Conservation (phyloP, 257 asterid genomes). For the Eucommia ulmoides region DNA sequence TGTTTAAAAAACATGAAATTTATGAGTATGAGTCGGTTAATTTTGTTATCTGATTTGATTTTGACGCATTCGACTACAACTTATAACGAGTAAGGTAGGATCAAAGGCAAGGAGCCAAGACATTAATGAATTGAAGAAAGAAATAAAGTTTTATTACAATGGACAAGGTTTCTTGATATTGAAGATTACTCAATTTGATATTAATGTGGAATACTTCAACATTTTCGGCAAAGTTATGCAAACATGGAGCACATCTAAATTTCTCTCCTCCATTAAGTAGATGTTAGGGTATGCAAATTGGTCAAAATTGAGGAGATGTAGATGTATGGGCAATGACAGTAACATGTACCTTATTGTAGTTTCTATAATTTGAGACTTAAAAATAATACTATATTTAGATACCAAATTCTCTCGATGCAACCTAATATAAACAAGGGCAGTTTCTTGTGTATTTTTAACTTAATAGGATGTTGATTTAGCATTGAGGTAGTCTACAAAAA, state of each 20-base stretch:
- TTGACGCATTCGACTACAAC: slow-evolving; percentile 19
- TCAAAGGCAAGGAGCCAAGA: slow-evolving; percentile 32
- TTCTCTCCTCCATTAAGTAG: neutral
- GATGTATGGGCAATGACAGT: no score
- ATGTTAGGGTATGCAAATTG: neutral
- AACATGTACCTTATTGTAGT: no score
- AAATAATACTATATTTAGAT: no score
- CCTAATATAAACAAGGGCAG: neutral
- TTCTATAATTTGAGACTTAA: no score
- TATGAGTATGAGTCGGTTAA: neutral
- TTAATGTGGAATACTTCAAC: neutral
- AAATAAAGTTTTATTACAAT: slow-evolving; percentile 28
- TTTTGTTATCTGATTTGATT: neutral
- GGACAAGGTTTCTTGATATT: slow-evolving; percentile 40
- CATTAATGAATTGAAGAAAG: slow-evolving; percentile 12
- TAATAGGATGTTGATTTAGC: neutral
- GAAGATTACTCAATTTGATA: neutral
- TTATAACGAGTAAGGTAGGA: slow-evolving; percentile 34
- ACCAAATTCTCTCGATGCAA: no score
- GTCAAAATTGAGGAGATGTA: no score
- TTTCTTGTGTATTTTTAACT: neutral
- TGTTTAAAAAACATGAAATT: no score
- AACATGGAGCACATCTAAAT: neutral
- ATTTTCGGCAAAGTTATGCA: neutral
- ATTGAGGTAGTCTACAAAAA: neutral